Conservation (phyloP, 352 stramenopile genomes). For the Phytophthora palmivora region DNA sequence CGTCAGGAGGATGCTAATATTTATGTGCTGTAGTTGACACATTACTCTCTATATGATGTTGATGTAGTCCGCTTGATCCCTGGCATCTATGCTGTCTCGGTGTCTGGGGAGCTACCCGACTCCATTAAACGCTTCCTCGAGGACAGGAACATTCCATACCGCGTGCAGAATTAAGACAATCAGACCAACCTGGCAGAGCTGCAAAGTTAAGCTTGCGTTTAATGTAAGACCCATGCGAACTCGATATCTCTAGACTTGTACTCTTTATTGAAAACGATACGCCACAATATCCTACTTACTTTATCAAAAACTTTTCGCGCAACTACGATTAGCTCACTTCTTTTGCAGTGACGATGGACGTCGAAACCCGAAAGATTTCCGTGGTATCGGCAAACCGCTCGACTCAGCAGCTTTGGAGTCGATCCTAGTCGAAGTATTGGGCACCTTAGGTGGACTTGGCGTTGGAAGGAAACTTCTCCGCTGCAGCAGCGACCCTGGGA, state of each 20-base stretch:
- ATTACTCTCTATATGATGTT: conserved; percentile 8
- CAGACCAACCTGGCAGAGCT: not conserved
- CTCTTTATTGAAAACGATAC: not conserved
- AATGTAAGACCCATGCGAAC: conserved; percentile 3
- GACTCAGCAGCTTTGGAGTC: conserved; percentile 16
- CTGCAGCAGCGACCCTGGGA: conserved; percentile 2
- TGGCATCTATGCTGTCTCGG: conserved; percentile 88
- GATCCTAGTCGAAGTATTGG: not conserved
- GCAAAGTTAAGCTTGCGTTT: not conserved
- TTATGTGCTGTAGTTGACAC: conserved; percentile 3
- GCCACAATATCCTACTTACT: not conserved
- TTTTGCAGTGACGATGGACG: conserved; percentile 11
- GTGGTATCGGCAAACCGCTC: conserved; percentile 23
- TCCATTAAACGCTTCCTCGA: conserved; percentile 90
- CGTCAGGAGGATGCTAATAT: conserved; percentile 6
- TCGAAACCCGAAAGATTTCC: conserved; percentile 38
- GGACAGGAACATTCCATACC: conserved; percentile 88
- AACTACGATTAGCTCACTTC: conserved; percentile 5
- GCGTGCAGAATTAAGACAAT: conserved; percentile 62
- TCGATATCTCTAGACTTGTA: not conserved
- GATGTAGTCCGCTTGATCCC: conserved; percentile 75
- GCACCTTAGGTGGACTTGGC: not conserved
- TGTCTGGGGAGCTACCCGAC: conserved; percentile 86
- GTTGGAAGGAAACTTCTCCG: conserved; percentile 1
- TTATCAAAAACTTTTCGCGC: not conserved